Evolutionary conservation across 768 basidiomycete genomes (phyloP).

Genomic region (Chiua virens): DNA sequence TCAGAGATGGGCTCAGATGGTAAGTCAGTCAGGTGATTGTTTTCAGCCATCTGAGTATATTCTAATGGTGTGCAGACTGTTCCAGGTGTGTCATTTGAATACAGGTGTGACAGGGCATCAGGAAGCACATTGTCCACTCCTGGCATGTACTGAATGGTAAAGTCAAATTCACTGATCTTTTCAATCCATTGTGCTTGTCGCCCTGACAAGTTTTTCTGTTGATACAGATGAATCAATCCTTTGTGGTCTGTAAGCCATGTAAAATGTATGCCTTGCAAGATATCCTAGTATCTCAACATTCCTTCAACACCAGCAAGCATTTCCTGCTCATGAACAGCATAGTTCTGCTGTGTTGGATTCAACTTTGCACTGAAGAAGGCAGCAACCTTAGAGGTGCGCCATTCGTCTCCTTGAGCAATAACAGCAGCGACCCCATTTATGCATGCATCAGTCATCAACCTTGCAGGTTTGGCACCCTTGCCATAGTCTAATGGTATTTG

Average conservation of each 20-base stretch:
- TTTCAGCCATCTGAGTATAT: neutral
- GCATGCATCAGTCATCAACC: conserved; percentile 1
- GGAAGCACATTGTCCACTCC: conserved; percentile 27
- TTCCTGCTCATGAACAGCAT: conserved; percentile 41
- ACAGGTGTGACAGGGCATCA: conserved; percentile 29
- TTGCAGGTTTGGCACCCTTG: neutral
- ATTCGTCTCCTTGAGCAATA: neutral
- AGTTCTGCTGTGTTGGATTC: conserved; percentile 38
- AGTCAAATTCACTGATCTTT: no score
- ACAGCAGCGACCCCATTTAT: neutral
- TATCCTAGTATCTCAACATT: no score
- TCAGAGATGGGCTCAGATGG: no score
- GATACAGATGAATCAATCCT: conserved; percentile 27
- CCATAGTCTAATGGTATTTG: neutral
- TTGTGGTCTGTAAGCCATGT: conserved; percentile 34
- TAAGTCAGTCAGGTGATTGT: neutral
- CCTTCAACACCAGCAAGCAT: no score
- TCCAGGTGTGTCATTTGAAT: no score
- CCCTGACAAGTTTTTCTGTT: conserved; percentile 33
- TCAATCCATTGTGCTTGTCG: conserved; percentile 40
- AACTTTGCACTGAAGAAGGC: conserved; percentile 26
- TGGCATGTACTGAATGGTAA: conserved; percentile 28
- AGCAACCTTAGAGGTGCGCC: neutral
- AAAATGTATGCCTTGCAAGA: no score
- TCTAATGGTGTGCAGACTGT: no score